Evolutionary conservation across 1,284 basidiomycete species (phyloP), one percentile per base, ranked within the genome.

Genomic region (Binderoboletus segoi): DNA sequence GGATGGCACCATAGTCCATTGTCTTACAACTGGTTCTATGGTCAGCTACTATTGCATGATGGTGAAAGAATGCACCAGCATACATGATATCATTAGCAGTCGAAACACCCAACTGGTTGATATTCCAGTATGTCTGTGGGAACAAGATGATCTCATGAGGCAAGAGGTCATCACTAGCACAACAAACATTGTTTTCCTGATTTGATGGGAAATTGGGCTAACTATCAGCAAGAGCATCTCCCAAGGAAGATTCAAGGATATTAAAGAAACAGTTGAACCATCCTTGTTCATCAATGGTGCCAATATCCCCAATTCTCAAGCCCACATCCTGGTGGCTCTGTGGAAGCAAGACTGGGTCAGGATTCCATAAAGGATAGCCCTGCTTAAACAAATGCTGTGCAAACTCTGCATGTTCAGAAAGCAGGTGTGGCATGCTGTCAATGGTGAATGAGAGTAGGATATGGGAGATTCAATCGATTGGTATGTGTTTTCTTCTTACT

Each of bases 361-460:
- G 55, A 33, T 12, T 48, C 45, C 54, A 57, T 16, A 57, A 23
- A 45, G 55, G 55, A 26, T 57, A 57, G 2, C 55, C 55, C 8
- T 37, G 23, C 21, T 13, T 8, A 20, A 54, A 54, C 1, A 55
- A 20, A 24, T 43, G 53, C 18, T 8, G 33, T 16, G 40, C 41
- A 12, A 54, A 54, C 1, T 5, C 30, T 1, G 51, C 37, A 38
- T 54, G 51, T 8, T 41, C 38, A 12, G 51, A 54, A 18, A 41
- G 38, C 8, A 51, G 50, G 48, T 16, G 30, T 5, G 35, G 35
- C 35, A 37, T 37, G n/a, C n/a, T n/a, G n/a, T n/a, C n/a, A n/a
- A n/a, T n/a, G n/a, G n/a, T n/a, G n/a, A n/a, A n/a, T n/a, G n/a
- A n/a, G n/a, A n/a, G n/a, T n/a, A n/a, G n/a, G n/a, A n/a, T n/a